Evolutionary conservation across 2,329 filamentous ascomycete genomes (phyloP), one percentile per base, ranked within the genome.

Genomic region (Beauveria bassiana): DNA sequence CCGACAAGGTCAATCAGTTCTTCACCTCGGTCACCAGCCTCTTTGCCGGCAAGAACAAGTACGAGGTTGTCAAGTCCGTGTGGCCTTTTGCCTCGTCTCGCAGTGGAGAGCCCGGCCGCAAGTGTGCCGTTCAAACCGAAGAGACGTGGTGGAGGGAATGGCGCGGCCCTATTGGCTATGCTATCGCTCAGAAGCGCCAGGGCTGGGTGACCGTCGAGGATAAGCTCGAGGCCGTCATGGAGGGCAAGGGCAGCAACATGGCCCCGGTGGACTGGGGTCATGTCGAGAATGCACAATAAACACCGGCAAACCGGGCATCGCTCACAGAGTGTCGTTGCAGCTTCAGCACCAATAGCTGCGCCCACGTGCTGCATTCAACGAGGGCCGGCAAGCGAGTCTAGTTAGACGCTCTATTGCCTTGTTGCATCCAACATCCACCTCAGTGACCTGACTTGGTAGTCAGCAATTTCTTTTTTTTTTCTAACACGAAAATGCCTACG

Each of bases 81-180:
- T 85, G 82, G 82, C 82, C 81, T 3, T 85, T 83, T 70, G 82
- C 82, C 1, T 80, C 79, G 64, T 72, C 74, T 3, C 73, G 69
- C 67, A 78, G 71, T 65, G 80, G 73, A 45, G 79, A 79, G 64
- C 68, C 64, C n/a, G 77, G 69, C 14, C 75, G 78, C 54, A 70
- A 69, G 58, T 83, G 77, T 65, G 73, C 75, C 3, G 80, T 84
- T n/a, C 80, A 83, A 69, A 81, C 75, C 62, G 81, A 85, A 69
- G 80, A 82, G 67, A 75, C 74, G 2, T 85, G 82, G 81, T 85
- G 81, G 78, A 72, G 73, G 55, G 77, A 72, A 62, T 73, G 71
- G 71, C 67, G 65, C 56, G 65, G 66, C 40, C 67, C 68, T 12
- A 70, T 72, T 57, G 68, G 70, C 50, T 67, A 81, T 76, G 79